Percentiles rank a stretch among this genome's conserved stretches.
Conservation (phyloP, 2,329 filamentous ascomycete species). For the Lachnellula arida region DNA sequence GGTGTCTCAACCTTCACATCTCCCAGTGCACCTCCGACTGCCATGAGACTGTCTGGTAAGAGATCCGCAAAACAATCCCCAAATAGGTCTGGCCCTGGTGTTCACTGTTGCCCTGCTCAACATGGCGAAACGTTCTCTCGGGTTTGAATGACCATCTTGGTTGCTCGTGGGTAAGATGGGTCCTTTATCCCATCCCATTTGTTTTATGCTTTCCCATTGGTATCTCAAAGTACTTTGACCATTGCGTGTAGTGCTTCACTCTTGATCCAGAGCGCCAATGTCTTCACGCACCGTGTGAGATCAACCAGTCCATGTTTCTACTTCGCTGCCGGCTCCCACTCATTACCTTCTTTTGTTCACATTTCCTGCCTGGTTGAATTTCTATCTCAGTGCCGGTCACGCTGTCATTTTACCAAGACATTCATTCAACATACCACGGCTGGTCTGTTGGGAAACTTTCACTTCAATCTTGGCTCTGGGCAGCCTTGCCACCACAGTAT, state of each 20-base stretch:
- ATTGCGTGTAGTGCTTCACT: conserved; percentile 20
- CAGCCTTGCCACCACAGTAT: background rate
- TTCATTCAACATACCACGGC: conserved; percentile 25
- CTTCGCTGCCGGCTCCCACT: conserved; percentile 8
- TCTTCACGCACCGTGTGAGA: conserved; percentile 21
- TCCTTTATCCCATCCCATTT: conserved; percentile 22
- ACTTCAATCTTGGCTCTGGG: conserved; percentile 13
- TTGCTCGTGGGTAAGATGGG: conserved; percentile 7
- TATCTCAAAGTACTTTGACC: conserved; percentile 6
- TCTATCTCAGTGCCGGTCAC: conserved; percentile 29
- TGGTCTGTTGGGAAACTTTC: conserved; percentile 24
- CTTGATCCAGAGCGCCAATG: conserved; percentile 22
- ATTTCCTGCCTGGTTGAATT: conserved; percentile 14
- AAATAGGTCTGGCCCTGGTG: background rate
- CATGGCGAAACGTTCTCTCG: conserved; percentile 19
- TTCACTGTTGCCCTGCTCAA: conserved; percentile 3
- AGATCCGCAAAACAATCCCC: conserved; percentile 7
- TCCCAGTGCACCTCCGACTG: conserved; percentile 21
- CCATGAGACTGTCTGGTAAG: conserved; percentile 24
- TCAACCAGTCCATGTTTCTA: conserved; percentile 22
- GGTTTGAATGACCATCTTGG: conserved; percentile 4
- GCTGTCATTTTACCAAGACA: conserved; percentile 20
- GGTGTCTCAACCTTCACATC: conserved; percentile 9
- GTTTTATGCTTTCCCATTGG: conserved; percentile 13
- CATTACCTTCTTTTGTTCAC: conserved; percentile 13